Base-by-base conservation (phyloP, 768 basidiomycete species). In the Psilocybe sp. region DNA sequence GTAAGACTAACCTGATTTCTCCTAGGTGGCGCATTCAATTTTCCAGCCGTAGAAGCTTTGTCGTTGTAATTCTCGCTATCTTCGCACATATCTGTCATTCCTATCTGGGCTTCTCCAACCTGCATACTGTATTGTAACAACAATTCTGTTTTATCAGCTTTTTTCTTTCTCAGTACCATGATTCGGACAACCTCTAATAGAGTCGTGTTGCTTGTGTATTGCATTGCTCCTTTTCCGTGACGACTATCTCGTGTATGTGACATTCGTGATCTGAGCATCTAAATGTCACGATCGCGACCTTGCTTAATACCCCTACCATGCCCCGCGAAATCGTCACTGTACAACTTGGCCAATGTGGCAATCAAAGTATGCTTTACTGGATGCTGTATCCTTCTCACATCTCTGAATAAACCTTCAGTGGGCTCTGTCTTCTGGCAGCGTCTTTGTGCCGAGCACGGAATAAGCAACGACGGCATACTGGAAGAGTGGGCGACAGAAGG, bases 381-480 rank as follows among this genome's bases (percentile, higher is more conserved):
- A 36, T 42, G 53, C 23, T 48, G 32, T 44, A 43, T 18, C 41
- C 42, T 35, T 37, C 11, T 39, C 10, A 34, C 38, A 40, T 49
- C 46, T 51, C 37, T 33, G 42, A 44, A 28, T 36, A 23, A 40
- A 32, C 37, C 32, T 38, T 39, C 68, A 98, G 96, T 98, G 86
- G 92, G 94, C 40, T 87, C 92, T 46, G 94, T 97, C 55, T 99
- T 88, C 73, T 99, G 97, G 97, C 94, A 98, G 61, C 88, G 96
- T 40, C 81, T 99, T 14, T 98, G 97, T 60, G 92, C 93, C 14
- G 97, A 99, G 70, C 97, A 99, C 68, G 97, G 97, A 14, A 98
- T 99, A 73, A 94, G 82, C 66, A 87, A 89, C 50, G 89, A 95
- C 59, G 97, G 97, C 23, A 92, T 92, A 51, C 83, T 98, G 41